Conservation (phyloP, 2,329 filamentous ascomycete species). For the Colletotrichum tamarilloi region DNA sequence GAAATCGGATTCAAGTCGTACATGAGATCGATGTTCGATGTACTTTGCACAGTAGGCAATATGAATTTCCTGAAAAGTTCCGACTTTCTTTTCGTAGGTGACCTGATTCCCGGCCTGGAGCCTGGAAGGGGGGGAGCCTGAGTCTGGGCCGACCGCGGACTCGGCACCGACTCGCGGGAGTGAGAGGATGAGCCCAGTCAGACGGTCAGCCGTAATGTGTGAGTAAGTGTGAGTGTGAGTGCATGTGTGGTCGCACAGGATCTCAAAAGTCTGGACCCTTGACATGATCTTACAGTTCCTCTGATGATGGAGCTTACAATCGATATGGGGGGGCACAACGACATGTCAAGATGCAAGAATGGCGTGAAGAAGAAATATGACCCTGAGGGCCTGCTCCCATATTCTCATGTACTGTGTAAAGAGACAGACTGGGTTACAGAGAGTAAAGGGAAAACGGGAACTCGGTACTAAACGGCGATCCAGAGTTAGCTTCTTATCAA, state of each 20-base stretch:
- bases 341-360: slow-evolving; percentile 10
- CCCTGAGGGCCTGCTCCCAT: neutral
- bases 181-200: neutral
- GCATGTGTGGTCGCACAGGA: slow-evolving; percentile 1
- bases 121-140: neutral
- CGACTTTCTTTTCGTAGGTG: neutral
- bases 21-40: neutral
- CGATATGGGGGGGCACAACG: neutral
- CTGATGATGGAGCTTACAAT: neutral
- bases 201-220: neutral
- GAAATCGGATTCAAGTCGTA: neutral
- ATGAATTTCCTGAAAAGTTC: neutral
- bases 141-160: slow-evolving; percentile 15
- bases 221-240: neutral
- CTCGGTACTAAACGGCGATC: neutral
- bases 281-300: neutral
- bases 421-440: neutral
- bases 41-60: neutral
- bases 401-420: neutral
- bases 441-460: neutral
- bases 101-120: neutral
- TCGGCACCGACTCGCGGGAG: neutral
- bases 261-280: slow-evolving; percentile 5
- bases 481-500: slow-evolving; percentile 2
- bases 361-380: slow-evolving; percentile 17